phyloP scores from a whole-genome alignment of 208 protist species.

The Wallacemonas collosoma region DNA sequence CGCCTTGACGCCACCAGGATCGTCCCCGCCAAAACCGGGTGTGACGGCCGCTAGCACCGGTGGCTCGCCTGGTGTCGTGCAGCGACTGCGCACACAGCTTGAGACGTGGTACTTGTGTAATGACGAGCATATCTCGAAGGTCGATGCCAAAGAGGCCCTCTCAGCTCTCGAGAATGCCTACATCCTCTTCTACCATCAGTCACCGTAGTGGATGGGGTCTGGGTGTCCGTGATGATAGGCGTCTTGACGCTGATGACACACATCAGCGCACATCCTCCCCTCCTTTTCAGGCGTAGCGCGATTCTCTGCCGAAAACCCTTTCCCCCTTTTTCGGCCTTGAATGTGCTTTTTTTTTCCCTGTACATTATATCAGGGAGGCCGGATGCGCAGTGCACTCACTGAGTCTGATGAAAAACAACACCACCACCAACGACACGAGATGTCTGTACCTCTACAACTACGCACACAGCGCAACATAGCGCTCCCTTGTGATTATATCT shows the following conservation, averaged over 20 bases:
- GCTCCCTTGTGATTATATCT: no score
- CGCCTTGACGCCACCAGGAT: not conserved
- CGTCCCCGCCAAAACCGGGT: not conserved
- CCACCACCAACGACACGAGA: no score
- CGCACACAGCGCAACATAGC: no score
- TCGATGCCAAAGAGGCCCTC: constrained; percentile 39
- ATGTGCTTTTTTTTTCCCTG: constrained; percentile 7
- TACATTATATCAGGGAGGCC: no score
- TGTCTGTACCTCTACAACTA: no score
- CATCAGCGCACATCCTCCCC: no score
- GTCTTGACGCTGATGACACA: not conserved
- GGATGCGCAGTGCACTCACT: no score
- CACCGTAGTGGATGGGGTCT: not conserved
- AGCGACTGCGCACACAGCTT: constrained; percentile 7
- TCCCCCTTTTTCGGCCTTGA: constrained; percentile 10
- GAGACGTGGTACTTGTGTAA: constrained; percentile 82
- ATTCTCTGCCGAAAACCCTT: not conserved
- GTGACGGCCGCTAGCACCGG: not conserved
- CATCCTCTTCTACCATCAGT: constrained; percentile 77
- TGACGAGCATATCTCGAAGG: constrained; percentile 51
- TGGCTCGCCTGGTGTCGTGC: not conserved
- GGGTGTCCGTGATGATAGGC: constrained; percentile 10
- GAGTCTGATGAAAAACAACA: no score
- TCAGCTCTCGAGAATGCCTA: constrained; percentile 59
- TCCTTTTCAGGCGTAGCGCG: no score